Base-by-base conservation (phyloP, 2,329 filamentous ascomycete genomes). In the Alternaria arborescens region DNA sequence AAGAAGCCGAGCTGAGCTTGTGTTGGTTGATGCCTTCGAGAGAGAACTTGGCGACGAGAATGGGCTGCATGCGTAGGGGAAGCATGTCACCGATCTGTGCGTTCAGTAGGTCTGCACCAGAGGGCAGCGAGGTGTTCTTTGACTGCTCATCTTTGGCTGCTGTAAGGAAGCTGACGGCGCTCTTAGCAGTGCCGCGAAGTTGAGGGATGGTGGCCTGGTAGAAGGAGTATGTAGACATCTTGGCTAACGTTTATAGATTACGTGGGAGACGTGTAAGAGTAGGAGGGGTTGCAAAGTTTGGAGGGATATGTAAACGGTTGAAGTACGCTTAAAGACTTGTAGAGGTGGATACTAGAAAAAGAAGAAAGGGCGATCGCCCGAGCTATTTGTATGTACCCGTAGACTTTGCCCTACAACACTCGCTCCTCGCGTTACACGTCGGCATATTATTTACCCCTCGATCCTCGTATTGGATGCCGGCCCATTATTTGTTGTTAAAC, bases 61-160 rank as follows among this genome's bases (percentile, higher is more conserved):
- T 58, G 14, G 69, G 69, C 44, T 71, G 69, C 53, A 62, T 22
- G 47, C 68, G 69, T 46, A 71, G 53, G 30, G 69, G 62, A 41
- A 67, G 36, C 69, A 71, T 71, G 57, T 63, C 61, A 38, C 62
- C 66, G 24, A 71, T 42, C 6, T 53, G 42, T 30, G 56, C 38
- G 44, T 71, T 61, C 12, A 71, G 65, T 11, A 71, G n/a, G 12
- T 71, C 68, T 32, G 60, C 40, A 16, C 62, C 69, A 0, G 63
- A 58, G 4, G 68, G 63, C 3, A 67, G 24, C 8, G 28, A 52
- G 18, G 54, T 59, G 32, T 59, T 32, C 28, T 61, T 61, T 5
- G 69, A 59, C 36, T 62, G 51, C 44, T 70, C 66, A 38, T 61
- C 57, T 38, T 70, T 64, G 38, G 67, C 69, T 32, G 58, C 22